A percentile compares a stretch with the other conserved stretches of the same genome.
Conservation (phyloP, 2,329 filamentous ascomycete genomes). For the Aspergillus sp. region DNA sequence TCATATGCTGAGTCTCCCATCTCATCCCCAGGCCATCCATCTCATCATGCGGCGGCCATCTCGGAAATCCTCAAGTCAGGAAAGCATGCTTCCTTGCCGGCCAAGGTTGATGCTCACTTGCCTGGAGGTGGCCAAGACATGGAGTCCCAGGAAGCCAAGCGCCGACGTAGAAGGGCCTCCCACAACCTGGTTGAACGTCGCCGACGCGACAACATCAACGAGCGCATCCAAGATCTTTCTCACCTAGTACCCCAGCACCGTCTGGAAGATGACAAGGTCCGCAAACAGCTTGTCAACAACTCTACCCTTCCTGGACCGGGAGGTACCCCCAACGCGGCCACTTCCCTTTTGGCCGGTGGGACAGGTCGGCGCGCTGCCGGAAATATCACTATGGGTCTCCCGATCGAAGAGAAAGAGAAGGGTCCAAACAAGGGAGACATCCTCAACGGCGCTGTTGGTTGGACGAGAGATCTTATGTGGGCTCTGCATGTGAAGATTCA, state of each 20-base stretch:
- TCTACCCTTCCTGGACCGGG: slow-evolving; percentile 80
- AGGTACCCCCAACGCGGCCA: slow-evolving; percentile 61
- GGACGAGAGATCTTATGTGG: slow-evolving; percentile 98
- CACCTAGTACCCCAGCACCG: slow-evolving; percentile 89
- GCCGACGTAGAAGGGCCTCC: slow-evolving; percentile 84
- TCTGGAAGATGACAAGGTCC: slow-evolving; percentile 93
- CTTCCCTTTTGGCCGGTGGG: slow-evolving; percentile 82
- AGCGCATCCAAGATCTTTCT: slow-evolving; percentile 94
- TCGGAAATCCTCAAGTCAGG: slow-evolving; percentile 81
- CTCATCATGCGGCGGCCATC: slow-evolving; percentile 72
- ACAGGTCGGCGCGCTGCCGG: slow-evolving; percentile 77
- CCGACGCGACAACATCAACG: slow-evolving; percentile 96
- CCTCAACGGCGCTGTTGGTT: slow-evolving; percentile 92
- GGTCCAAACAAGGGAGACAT: slow-evolving; percentile 99
- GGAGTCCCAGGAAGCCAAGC: slow-evolving; percentile 89
- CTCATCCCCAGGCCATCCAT: slow-evolving; percentile 65
- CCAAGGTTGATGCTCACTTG: slow-evolving; percentile 68
- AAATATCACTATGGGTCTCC: slow-evolving; percentile 88
- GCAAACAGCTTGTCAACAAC: slow-evolving; percentile 91
- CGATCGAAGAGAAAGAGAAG: slow-evolving; percentile 96
- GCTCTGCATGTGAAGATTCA: slow-evolving; percentile 85
- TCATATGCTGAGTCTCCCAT: slow-evolving; percentile 84
- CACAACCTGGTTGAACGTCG: slow-evolving; percentile 96
- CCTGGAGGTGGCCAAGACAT: slow-evolving; percentile 48
- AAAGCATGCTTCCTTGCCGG: slow-evolving; percentile 83